A percentile compares a stretch with the other conserved stretches of the same genome.
These are phyloP conservation scores for Tremella fuciformis DNA, from an alignment of 768 basidiomycete species.

Conservation along the genomic window DNA sequence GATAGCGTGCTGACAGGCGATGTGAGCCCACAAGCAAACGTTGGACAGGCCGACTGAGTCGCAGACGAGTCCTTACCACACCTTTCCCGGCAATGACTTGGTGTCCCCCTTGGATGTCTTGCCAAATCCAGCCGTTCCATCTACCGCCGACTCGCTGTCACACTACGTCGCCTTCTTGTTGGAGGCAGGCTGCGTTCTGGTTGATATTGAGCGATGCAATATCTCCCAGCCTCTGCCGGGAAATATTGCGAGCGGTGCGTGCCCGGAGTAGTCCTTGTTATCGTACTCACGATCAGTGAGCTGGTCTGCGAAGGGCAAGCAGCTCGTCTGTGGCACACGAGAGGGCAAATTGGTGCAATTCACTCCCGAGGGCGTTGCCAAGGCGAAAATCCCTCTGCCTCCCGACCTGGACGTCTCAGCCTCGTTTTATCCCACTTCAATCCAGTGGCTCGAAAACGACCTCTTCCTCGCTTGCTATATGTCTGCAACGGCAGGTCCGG, in stretches of 20 bases:
- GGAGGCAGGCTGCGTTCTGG: conserved; percentile 31
- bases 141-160: conserved; percentile 16
- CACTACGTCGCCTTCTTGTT: conserved; percentile 23
- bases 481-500: conserved; percentile 24
- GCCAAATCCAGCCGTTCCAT: conserved; percentile 42
- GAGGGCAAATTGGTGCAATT: conserved; percentile 50
- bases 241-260: conserved; percentile 40
- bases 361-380: conserved; percentile 52
- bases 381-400: conserved; percentile 48
- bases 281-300: conserved; percentile 27
- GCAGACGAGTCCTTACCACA: conserved; percentile 38
- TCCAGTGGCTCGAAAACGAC: conserved; percentile 56
- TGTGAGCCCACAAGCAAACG: conserved; percentile 10
- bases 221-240: conserved; percentile 28
- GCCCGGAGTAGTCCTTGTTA: not conserved
- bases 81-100: conserved; percentile 23
- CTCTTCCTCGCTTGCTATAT: conserved; percentile 53
- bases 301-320: conserved; percentile 56
- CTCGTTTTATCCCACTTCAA: conserved; percentile 25
- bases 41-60: not conserved
- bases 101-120: conserved; percentile 40
- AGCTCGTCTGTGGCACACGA: conserved; percentile 50
- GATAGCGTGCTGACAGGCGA: conserved; percentile 24
- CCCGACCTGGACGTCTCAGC: conserved; percentile 15
- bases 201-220: conserved; percentile 35